These are phyloP conservation scores for Auriscalpium microsporum DNA, from an alignment of 768 basidiomycete species.

Conservation along the genomic window DNA sequence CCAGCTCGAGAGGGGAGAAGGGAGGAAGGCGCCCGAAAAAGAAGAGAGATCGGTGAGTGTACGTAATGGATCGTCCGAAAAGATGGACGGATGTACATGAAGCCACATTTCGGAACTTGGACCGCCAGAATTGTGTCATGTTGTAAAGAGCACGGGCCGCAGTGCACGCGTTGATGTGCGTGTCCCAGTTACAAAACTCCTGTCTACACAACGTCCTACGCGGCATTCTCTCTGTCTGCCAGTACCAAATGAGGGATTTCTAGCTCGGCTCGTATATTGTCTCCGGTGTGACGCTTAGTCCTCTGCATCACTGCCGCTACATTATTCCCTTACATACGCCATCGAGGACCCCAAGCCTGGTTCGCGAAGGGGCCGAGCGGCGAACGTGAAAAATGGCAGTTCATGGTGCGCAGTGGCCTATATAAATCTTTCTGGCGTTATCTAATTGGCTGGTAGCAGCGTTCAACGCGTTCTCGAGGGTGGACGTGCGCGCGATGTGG, in stretches of 20 bases:
- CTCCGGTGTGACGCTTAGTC: conserved; percentile 99
- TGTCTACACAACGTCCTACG: conserved; percentile 1
- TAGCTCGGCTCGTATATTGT: conserved; percentile 95
- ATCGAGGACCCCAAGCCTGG: conserved; percentile 92
- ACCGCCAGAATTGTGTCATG: conserved; percentile 94
- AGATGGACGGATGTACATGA: too few species aligned
- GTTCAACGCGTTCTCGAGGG: conserved; percentile 96
- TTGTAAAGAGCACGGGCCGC: conserved; percentile 83
- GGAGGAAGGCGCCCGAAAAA: too few species aligned
- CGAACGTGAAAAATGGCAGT: conserved; percentile 88
- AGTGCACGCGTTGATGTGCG: conserved; percentile 78
- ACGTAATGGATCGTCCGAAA: too few species aligned
- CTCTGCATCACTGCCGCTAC: conserved; percentile 94
- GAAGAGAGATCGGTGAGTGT: too few species aligned
- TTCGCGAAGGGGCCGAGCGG: conserved; percentile 77
- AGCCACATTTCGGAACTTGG: conserved; percentile 96
- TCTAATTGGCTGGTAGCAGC: conserved; percentile 43
- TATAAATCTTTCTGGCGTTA: neutral
- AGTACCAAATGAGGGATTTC: neutral
- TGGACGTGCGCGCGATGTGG: conserved; percentile 94
- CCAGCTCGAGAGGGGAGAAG: too few species aligned
- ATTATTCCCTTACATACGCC: conserved; percentile 93
- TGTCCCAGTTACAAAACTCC: conserved; percentile 8
- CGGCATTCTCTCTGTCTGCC: conserved; percentile 4
- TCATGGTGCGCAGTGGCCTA: conserved; percentile 59